Conservation (phyloP, 2,329 filamentous ascomycete genomes). For the Plenodomus tracheiphilus region DNA sequence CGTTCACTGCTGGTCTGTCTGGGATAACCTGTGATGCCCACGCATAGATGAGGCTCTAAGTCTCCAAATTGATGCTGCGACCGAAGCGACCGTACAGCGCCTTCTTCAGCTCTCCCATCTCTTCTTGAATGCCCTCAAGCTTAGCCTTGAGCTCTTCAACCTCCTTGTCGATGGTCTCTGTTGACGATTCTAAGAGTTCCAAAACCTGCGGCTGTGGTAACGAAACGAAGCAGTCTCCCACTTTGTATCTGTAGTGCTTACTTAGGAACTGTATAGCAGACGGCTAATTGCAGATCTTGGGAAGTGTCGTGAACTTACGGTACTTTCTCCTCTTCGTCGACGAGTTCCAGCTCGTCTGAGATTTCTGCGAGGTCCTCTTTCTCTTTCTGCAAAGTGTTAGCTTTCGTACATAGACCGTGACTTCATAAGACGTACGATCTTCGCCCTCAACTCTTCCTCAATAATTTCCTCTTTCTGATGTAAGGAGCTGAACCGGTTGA, state of each 20-base stretch:
- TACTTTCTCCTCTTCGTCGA: slow-evolving; percentile 91
- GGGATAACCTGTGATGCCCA: neutral
- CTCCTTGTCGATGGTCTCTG: slow-evolving; percentile 74
- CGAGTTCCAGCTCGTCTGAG: slow-evolving; percentile 85
- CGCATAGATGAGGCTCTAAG: slow-evolving; percentile 48
- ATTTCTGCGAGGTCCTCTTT: slow-evolving; percentile 98
- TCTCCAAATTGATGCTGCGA: slow-evolving; percentile 94
- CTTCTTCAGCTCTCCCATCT: slow-evolving; percentile 89
- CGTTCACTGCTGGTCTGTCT: too few relatives aligned
- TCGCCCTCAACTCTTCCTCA: slow-evolving; percentile 78
- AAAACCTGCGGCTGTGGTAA: slow-evolving; percentile 83
- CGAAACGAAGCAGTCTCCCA: slow-evolving; percentile 93
- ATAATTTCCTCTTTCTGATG: slow-evolving; percentile 82
- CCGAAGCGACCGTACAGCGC: slow-evolving; percentile 93
- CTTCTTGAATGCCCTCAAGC: slow-evolving; percentile 73
- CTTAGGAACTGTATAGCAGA: neutral
- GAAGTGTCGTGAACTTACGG: slow-evolving; percentile 61
- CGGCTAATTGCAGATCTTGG: neutral
- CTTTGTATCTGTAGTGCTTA: slow-evolving; percentile 83
- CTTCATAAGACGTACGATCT: slow-evolving; percentile 58
- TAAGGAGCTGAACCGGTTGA: slow-evolving; percentile 94
- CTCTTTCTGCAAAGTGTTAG: slow-evolving; percentile 75
- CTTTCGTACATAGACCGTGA: neutral
- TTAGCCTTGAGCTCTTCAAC: slow-evolving; percentile 77
- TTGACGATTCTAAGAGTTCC: slow-evolving; percentile 74